Evolutionary conservation across 257 asterid genomes (phyloP).

Genomic region (Solanum peruvianum): DNA sequence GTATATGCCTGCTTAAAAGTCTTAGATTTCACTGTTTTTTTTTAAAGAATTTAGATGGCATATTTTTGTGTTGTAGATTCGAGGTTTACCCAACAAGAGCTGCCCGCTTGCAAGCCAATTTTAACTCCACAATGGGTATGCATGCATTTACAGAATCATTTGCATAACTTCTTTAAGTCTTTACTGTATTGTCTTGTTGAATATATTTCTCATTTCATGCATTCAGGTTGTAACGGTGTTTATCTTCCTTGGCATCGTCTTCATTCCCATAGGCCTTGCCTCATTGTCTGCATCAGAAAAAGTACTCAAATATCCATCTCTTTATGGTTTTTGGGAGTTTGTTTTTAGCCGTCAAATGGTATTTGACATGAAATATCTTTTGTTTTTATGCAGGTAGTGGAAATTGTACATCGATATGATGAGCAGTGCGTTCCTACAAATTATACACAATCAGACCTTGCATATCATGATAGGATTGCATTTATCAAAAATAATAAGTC

Average conservation of each 20-base stretch:
- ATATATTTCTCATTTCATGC: background rate
- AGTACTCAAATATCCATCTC: constrained; percentile 15
- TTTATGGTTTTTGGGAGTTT: background rate
- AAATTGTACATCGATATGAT: constrained; percentile 61
- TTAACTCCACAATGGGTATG: constrained; percentile 77
- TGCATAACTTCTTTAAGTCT: background rate
- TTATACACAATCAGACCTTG: constrained; percentile 5
- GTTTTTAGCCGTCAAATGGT: background rate
- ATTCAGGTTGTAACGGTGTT: constrained; percentile 60
- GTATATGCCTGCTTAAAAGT: background rate
- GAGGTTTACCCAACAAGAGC: constrained; percentile 91
- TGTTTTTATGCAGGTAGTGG: constrained; percentile 55
- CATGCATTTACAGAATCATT: background rate
- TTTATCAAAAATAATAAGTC: constrained; percentile 28
- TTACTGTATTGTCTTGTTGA: background rate
- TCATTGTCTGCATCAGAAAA: constrained; percentile 60
- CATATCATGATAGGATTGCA: constrained; percentile 26
- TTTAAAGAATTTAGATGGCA: background rate
- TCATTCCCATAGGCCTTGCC: constrained; percentile 76
- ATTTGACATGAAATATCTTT: background rate
- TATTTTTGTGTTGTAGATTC: constrained; percentile 47
- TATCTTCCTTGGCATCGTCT: constrained; percentile 47
- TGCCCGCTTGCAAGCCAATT: constrained; percentile 95
- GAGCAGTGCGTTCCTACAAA: constrained; percentile 39
- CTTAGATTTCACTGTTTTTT: background rate